Percentiles rank a stretch among this genome's conserved stretches.
Conservation (phyloP, 1,284 basidiomycete species). For the Ustilago trichophora region DNA sequence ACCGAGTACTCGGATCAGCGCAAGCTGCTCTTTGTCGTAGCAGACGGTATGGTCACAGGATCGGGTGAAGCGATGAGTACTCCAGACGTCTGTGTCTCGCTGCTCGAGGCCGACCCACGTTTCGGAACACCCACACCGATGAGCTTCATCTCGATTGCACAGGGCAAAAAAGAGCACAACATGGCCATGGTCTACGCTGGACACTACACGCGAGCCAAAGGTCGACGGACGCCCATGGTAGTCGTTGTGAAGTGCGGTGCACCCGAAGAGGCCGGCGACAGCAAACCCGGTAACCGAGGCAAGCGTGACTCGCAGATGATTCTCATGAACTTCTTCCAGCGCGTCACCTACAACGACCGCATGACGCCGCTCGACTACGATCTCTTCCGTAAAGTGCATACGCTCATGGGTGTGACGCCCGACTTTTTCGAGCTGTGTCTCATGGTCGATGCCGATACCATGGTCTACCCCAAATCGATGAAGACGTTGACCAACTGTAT, state of each 20-base stretch:
- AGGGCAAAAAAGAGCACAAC: slow-evolving; percentile 88
- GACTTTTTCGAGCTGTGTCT: slow-evolving; percentile 97
- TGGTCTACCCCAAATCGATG: slow-evolving; percentile 60
- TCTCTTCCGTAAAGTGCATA: slow-evolving; percentile 94
- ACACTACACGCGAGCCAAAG: slow-evolving; percentile 82
- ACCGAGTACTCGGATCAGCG: slow-evolving; percentile 90
- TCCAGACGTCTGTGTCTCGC: slow-evolving; percentile 91
- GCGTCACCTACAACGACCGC: slow-evolving; percentile 97
- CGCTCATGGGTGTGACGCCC: slow-evolving; percentile 97
- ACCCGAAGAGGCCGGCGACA: slow-evolving; percentile 75
- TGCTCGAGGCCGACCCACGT: slow-evolving; percentile 90
- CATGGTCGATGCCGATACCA: slow-evolving; percentile 97
- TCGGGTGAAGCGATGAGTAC: slow-evolving; percentile 92
- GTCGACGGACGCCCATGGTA: slow-evolving; percentile 91
- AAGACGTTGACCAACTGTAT: slow-evolving; percentile 75
- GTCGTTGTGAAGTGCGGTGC: slow-evolving; percentile 97
- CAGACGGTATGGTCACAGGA: slow-evolving; percentile 99
- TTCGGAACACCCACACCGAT: slow-evolving; percentile 97
- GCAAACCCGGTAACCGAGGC: slow-evolving; percentile 96
- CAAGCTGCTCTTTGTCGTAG: slow-evolving; percentile 92
- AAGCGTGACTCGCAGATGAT: slow-evolving; percentile 99
- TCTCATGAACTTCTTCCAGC: slow-evolving; percentile 99
- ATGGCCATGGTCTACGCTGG: slow-evolving; percentile 98
- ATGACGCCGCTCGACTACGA: slow-evolving; percentile 98
- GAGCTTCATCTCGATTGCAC: slow-evolving; percentile 90